Evolutionary conservation across 306 rosid species (phyloP).

Genomic region (Vigna reflexopilosa): DNA sequence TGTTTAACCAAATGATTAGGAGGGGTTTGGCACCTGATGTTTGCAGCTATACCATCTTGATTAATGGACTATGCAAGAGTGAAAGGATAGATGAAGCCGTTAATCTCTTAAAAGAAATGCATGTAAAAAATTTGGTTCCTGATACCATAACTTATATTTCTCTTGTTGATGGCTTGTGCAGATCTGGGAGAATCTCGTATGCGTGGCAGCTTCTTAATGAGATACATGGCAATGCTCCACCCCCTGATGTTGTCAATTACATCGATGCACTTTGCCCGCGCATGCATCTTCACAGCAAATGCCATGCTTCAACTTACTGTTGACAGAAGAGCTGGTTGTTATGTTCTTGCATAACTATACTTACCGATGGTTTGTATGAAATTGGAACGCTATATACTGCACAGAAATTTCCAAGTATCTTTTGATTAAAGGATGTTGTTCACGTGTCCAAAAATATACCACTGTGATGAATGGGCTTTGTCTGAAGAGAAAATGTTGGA

Average conservation of each 20-base stretch:
- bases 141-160: slow-evolving; percentile 13
- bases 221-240: slow-evolving; percentile 2
- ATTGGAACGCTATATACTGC: neutral
- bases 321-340: neutral
- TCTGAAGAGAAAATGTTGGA: neutral
- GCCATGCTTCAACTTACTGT: neutral
- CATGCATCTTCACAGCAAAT: neutral
- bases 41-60: neutral
- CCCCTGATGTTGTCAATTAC: slow-evolving; percentile 3
- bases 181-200: slow-evolving; percentile 9
- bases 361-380: neutral
- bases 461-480: slow-evolving; percentile 12
- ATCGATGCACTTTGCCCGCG: neutral
- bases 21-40: slow-evolving; percentile 5
- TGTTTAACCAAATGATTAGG: neutral
- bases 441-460: neutral
- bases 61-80: slow-evolving; percentile 11
- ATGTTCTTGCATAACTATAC: neutral
- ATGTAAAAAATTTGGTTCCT: neutral
- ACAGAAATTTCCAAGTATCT: neutral
- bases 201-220: neutral
- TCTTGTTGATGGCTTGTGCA: slow-evolving; percentile 19
- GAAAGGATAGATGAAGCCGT: neutral
- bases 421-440: neutral
- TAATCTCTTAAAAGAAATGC: slow-evolving; percentile 8